phyloP scores from a whole-genome alignment of 768 basidiomycete genomes.

The Auricularia cornea region DNA sequence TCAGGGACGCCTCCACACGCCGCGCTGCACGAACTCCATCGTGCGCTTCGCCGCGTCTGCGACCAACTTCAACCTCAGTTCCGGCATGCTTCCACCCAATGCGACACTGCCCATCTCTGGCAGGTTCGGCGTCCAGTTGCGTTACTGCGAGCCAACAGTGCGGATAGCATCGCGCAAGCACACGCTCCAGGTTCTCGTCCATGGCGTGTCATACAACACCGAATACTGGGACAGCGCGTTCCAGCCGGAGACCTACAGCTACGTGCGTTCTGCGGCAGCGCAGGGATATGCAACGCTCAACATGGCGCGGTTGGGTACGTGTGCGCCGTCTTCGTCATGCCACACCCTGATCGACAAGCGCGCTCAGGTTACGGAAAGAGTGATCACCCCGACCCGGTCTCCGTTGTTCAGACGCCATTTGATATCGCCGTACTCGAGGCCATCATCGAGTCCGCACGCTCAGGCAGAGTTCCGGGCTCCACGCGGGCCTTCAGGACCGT shows the following conservation, averaged over 20 bases:
- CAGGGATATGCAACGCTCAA: conserved; percentile 13
- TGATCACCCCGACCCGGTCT: background rate
- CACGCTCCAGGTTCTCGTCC: background rate
- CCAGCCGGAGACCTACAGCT: conserved; percentile 5
- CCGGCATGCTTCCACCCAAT: background rate
- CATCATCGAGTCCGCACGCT: background rate
- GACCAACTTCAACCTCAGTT: background rate
- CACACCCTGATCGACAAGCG: background rate
- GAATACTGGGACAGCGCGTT: background rate
- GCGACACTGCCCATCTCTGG: background rate
- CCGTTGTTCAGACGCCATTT: background rate
- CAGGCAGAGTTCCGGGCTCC: background rate
- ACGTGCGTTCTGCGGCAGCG: conserved; percentile 11
- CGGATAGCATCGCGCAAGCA: background rate
- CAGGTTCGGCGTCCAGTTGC: background rate
- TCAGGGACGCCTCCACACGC: no score
- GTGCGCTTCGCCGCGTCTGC: background rate
- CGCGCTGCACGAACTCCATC: no score
- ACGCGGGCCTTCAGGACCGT: background rate
- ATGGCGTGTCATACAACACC: background rate
- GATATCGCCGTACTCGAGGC: background rate
- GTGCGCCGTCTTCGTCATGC: background rate
- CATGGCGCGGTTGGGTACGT: conserved; percentile 13
- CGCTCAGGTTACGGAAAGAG: background rate
- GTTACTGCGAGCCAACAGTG: background rate